A percentile compares a stretch with the other conserved stretches of the same genome.
These are phyloP conservation scores for Trichocomaceae sp. DNA, from an alignment of 2,329 filamentous ascomycete genomes.

Conservation along the genomic window DNA sequence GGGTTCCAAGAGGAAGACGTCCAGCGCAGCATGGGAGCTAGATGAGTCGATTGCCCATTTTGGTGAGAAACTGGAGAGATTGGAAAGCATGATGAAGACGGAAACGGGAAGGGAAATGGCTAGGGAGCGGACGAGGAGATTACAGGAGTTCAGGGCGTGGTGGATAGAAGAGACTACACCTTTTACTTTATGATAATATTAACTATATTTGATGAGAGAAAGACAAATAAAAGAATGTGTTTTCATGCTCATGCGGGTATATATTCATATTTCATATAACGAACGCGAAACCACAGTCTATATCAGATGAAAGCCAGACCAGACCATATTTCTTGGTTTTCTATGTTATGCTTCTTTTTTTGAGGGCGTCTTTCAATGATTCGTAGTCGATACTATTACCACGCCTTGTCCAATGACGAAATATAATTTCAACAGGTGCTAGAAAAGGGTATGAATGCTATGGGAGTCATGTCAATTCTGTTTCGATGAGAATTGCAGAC, in stretches of 20 bases:
- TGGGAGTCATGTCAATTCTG: background rate
- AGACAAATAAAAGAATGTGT: background rate
- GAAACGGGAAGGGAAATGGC: constrained; percentile 47
- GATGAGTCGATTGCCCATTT: constrained; percentile 67
- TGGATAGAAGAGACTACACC: constrained; percentile 47
- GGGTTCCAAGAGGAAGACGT: constrained; percentile 19
- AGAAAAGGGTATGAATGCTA: constrained; percentile 7
- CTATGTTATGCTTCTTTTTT: constrained; percentile 13
- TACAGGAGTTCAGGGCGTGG: constrained; percentile 47
- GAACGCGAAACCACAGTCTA: constrained; percentile 6
- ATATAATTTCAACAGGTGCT: background rate
- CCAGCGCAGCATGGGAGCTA: constrained; percentile 43
- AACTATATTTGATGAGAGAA: background rate
- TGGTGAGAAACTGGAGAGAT: constrained; percentile 62
- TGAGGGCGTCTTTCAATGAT: constrained; percentile 4
- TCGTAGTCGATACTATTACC: background rate
- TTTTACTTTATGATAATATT: background rate
- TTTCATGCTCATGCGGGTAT: constrained; percentile 5
- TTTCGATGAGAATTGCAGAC: constrained; percentile 1
- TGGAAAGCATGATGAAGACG: constrained; percentile 59
- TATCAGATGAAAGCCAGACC: constrained; percentile 1
- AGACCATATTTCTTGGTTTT: constrained; percentile 10
- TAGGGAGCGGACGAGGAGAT: constrained; percentile 41
- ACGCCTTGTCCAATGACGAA: background rate
- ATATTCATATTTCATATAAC: constrained; percentile 8